Conservation (phyloP, 2,329 filamentous ascomycete species). For the Aureobasidium sp. region DNA sequence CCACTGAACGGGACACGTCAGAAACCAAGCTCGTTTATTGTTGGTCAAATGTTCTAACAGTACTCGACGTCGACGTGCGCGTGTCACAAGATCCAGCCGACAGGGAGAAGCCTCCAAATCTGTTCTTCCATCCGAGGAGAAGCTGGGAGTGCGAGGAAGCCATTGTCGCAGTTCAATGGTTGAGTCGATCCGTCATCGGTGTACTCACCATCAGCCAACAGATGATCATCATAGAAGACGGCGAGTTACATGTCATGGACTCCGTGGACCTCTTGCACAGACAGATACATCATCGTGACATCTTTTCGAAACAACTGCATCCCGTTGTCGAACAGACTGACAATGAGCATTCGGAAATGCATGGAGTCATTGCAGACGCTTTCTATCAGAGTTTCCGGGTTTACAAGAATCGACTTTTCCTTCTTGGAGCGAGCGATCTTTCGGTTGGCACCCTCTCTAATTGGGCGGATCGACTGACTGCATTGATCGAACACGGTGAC, state of each 20-base stretch:
- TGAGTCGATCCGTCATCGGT: slow-evolving; percentile 84
- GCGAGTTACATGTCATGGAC: slow-evolving; percentile 81
- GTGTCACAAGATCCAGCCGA: slow-evolving; percentile 48
- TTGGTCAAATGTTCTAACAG: slow-evolving; percentile 95
- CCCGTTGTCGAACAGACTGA: slow-evolving; percentile 79
- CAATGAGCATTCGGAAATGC: slow-evolving; percentile 79
- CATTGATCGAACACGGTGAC: slow-evolving; percentile 93
- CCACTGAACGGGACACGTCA: slow-evolving; percentile 47
- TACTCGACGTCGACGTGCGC: slow-evolving; percentile 76
- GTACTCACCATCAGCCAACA: slow-evolving; percentile 92
- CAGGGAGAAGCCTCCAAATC: slow-evolving; percentile 65
- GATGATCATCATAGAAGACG: slow-evolving; percentile 84
- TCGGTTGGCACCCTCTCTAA: slow-evolving; percentile 89
- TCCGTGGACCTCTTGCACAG: slow-evolving; percentile 86
- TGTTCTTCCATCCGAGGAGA: slow-evolving; percentile 74
- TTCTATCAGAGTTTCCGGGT: slow-evolving; percentile 97
- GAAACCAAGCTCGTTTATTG: slow-evolving; percentile 90
- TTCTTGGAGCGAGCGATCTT: slow-evolving; percentile 88
- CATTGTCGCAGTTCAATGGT: slow-evolving; percentile 93
- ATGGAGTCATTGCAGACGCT: slow-evolving; percentile 91
- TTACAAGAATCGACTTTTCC: slow-evolving; percentile 87
- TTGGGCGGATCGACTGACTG: slow-evolving; percentile 89
- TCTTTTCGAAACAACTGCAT: slow-evolving; percentile 83
- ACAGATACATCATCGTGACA: slow-evolving; percentile 82
- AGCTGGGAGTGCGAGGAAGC: slow-evolving; percentile 91